Evolutionary conservation across 345 rosid genomes (phyloP).

Genomic region (Rhizophora apiculata): DNA sequence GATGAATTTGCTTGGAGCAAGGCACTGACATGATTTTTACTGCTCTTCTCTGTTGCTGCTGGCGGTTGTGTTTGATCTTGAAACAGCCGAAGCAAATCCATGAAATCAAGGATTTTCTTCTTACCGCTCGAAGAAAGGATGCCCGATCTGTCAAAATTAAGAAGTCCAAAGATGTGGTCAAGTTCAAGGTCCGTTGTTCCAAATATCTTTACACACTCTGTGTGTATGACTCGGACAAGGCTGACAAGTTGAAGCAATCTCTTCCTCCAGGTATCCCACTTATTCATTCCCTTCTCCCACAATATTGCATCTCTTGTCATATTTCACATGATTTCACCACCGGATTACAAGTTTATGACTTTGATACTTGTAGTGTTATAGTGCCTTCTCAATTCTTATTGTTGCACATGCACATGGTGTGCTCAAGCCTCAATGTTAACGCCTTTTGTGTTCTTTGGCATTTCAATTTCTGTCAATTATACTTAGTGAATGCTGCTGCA

Average conservation of each 20-base stretch:
- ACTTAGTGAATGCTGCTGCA: background rate
- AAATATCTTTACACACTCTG: conserved; percentile 88
- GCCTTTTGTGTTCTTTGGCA: too few relatives aligned
- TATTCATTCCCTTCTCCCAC: background rate
- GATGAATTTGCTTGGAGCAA: too few relatives aligned
- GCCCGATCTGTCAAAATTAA: conserved; percentile 86
- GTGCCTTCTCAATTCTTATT: background rate
- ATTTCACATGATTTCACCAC: background rate
- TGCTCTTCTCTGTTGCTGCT: too few relatives aligned
- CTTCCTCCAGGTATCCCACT: conserved; percentile 70
- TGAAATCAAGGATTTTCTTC: conserved; percentile 95
- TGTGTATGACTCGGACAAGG: conserved; percentile 80
- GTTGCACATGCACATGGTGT: background rate
- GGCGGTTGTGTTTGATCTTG: too few relatives aligned
- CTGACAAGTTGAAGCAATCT: conserved; percentile 92
- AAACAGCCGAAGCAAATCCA: conserved; percentile 86
- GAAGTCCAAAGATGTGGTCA: conserved; percentile 71
- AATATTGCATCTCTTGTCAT: background rate
- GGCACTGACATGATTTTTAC: too few relatives aligned
- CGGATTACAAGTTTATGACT: background rate
- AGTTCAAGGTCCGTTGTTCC: conserved; percentile 98
- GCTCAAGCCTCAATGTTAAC: too few relatives aligned
- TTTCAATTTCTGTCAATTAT: too few relatives aligned
- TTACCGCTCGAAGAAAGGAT: conserved; percentile 94
- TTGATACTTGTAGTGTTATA: too few relatives aligned